A percentile compares a stretch with the other conserved stretches of the same genome.
phyloP scores from a whole-genome alignment of 129 eudicot species.

The Lonicera japonica region DNA sequence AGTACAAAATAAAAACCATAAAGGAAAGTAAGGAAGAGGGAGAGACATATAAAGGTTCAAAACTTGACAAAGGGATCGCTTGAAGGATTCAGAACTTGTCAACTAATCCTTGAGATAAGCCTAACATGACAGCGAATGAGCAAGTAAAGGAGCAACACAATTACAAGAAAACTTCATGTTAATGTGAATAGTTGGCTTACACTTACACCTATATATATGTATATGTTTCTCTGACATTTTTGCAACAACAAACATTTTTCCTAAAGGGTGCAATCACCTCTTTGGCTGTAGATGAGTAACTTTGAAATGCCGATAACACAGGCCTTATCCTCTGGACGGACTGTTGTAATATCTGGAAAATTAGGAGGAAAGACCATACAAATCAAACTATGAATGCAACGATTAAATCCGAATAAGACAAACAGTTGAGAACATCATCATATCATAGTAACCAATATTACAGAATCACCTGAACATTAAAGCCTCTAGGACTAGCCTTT shows the following conservation, averaged over 20 bases:
- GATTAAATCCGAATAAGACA: not conserved
- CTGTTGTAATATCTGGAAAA: conserved; percentile 2
- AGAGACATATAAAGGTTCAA: too few relatives aligned
- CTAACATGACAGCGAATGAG: too few relatives aligned
- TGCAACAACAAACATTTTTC: not conserved
- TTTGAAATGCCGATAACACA: conserved; percentile 26
- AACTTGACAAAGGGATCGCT: too few relatives aligned
- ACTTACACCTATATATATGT: too few relatives aligned
- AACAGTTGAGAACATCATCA: not conserved
- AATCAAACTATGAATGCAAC: not conserved
- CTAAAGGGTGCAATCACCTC: conserved; percentile 25
- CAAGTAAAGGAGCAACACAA: too few relatives aligned
- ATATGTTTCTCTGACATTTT: not conserved
- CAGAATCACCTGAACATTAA: conserved; percentile 24
- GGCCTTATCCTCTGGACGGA: conserved; percentile 34
- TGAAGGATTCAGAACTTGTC: too few relatives aligned
- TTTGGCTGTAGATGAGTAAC: conserved; percentile 39
- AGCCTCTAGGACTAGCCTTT: conserved; percentile 3
- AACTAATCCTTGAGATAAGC: too few relatives aligned
- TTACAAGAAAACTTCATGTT: too few relatives aligned
- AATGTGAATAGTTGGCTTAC: too few relatives aligned
- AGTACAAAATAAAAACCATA: too few relatives aligned
- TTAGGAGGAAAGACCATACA: not conserved
- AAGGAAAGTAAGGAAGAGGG: too few relatives aligned
- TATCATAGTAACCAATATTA: too few relatives aligned